Conservation (phyloP, 1,284 basidiomycete species). For the Tausonia pullulans region DNA sequence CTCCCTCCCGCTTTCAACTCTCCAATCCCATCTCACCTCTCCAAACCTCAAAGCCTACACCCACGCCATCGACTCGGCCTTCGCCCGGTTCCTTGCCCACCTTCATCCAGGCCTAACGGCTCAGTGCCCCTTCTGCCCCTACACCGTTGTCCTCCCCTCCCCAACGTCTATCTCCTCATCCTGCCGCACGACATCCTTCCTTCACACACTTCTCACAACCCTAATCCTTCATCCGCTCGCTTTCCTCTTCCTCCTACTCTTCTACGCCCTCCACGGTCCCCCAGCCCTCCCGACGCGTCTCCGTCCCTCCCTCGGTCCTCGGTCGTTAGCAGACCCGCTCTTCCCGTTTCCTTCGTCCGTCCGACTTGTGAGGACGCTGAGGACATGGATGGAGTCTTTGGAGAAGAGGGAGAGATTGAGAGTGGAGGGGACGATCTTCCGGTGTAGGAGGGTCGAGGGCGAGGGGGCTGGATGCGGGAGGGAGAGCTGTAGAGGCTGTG, state of each 20-base stretch:
- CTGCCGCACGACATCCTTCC: too few relatives aligned
- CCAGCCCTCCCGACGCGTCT: neutral
- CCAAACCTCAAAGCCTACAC: slow-evolving; percentile 2
- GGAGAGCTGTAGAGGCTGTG: slow-evolving; percentile 10
- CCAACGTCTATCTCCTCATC: neutral
- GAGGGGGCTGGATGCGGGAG: slow-evolving; percentile 4
- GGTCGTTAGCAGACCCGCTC: neutral
- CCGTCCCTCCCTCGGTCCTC: neutral
- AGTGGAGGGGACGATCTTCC: neutral
- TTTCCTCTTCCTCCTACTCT: too few relatives aligned
- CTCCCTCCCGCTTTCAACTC: slow-evolving; percentile 1
- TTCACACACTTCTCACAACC: too few relatives aligned
- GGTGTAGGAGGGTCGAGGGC: neutral
- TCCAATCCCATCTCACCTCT: neutral
- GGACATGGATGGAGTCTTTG: neutral
- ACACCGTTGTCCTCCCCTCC: neutral
- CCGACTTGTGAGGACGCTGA: neutral
- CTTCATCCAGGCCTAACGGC: neutral
- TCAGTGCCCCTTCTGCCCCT: slow-evolving; percentile 10
- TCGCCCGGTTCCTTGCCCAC: slow-evolving; percentile 4
- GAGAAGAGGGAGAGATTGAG: neutral
- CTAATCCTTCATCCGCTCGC: neutral
- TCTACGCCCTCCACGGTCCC: neutral
- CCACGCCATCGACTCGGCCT: neutral
- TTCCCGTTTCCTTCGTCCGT: too few relatives aligned